phyloP scores from a whole-genome alignment of 768 basidiomycete species.

The Russula sp. region DNA sequence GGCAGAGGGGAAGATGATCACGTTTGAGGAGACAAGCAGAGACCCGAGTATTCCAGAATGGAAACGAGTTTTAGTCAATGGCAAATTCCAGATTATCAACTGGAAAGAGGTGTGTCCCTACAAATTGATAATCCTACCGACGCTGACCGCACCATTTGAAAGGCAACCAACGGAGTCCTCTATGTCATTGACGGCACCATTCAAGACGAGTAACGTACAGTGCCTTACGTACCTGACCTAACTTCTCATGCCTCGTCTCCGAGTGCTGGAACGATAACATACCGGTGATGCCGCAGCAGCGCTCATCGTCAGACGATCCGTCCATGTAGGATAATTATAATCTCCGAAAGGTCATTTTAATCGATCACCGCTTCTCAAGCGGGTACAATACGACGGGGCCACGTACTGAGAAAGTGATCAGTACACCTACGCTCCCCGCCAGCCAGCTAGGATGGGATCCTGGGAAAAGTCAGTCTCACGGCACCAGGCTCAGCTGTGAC shows the following conservation, averaged over 20 bases:
- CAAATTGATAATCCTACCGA: neutral
- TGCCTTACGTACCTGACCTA: neutral
- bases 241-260: neutral
- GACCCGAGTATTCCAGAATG: slow-evolving; percentile 44
- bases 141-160: slow-evolving; percentile 7
- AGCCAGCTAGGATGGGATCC: neutral
- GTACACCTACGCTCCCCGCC: neutral
- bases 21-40: slow-evolving; percentile 40
- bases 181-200: slow-evolving; percentile 56
- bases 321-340: neutral
- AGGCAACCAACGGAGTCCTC: slow-evolving; percentile 52
- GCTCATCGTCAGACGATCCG: neutral
- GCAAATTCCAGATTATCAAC: slow-evolving; percentile 46
- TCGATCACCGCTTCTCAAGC: neutral
- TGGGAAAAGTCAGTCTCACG: neutral
- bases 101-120: slow-evolving; percentile 52
- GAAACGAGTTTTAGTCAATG: slow-evolving; percentile 53
- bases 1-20: slow-evolving; percentile 50
- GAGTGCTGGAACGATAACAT: neutral
- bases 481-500: neutral
- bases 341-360: neutral
- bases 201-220: slow-evolving; percentile 23
- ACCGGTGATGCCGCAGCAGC: neutral
- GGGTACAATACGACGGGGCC: neutral
- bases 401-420: too few relatives aligned